These are phyloP conservation scores for Dioscorea cayenensis DNA, from an alignment of 116 monocot genomes.

Conservation along the genomic window DNA sequence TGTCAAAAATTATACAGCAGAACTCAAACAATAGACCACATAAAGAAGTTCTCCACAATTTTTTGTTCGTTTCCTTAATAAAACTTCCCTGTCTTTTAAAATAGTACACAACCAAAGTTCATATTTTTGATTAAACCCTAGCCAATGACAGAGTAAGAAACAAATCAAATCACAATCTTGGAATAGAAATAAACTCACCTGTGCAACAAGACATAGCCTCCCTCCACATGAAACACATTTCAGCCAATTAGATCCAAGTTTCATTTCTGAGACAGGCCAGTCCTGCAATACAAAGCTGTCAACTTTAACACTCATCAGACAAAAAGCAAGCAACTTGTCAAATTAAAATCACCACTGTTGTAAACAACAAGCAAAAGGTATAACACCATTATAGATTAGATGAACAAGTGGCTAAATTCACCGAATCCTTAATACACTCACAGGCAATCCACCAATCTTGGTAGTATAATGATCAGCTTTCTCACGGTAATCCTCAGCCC, in stretches of 20 bases:
- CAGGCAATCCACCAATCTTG: conserved; percentile 92
- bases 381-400: neutral
- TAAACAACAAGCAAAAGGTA: neutral
- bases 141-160: too few relatives aligned
- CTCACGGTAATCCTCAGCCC: conserved; percentile 75
- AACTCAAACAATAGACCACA: too few relatives aligned
- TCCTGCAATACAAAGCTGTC: conserved; percentile 42
- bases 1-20: too few relatives aligned
- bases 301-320: neutral
- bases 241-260: conserved; percentile 27
- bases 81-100: too few relatives aligned
- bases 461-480: conserved; percentile 73
- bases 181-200: conserved; percentile 31
- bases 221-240: conserved; percentile 60
- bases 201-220: conserved; percentile 61
- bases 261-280: conserved; percentile 55
- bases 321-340: neutral
- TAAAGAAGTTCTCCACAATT: too few relatives aligned
- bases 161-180: too few relatives aligned
- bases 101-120: too few relatives aligned
- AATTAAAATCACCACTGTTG: neutral
- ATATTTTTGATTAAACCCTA: too few relatives aligned
- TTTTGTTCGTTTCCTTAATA: too few relatives aligned
- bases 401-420: neutral
- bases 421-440: conserved; percentile 14